These are phyloP conservation scores for Marchantia polymorpha DNA, from an alignment of 225 moss, liverwort and hornwort genomes.

Conservation along the genomic window DNA sequence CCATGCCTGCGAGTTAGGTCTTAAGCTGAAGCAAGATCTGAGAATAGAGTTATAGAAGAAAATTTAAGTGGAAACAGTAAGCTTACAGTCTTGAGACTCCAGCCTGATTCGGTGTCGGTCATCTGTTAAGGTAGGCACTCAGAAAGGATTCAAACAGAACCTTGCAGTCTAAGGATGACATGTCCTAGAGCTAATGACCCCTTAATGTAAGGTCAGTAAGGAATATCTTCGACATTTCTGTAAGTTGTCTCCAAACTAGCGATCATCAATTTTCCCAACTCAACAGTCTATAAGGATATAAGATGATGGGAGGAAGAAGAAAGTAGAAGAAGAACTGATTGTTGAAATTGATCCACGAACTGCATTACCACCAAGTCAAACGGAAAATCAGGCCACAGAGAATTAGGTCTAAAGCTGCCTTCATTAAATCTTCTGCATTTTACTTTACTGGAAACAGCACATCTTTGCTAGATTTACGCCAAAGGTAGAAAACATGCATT, in stretches of 20 bases:
- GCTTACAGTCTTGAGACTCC: slow-evolving; percentile 84
- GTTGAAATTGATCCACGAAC: slow-evolving; percentile 85
- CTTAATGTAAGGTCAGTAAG: not conserved
- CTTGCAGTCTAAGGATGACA: not conserved
- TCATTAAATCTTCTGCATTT: not conserved
- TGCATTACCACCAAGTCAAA: slow-evolving; percentile 23
- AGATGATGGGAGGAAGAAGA: slow-evolving; percentile 86
- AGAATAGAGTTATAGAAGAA: not conserved
- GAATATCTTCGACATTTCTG: not conserved
- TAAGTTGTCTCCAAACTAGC: not conserved
- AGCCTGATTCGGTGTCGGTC: slow-evolving; percentile 74
- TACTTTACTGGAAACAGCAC: not conserved
- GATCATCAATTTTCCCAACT: not conserved
- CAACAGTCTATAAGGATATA: slow-evolving; percentile 60
- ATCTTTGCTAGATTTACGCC: not conserved
- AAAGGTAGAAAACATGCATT: not conserved
- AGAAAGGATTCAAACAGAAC: not conserved
- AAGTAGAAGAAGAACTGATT: slow-evolving; percentile 86
- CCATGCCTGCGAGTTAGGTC: not conserved
- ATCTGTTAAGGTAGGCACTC: slow-evolving; percentile 31
- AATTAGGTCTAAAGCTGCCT: not conserved
- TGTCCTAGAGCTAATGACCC: not conserved
- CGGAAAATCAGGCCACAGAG: not conserved
- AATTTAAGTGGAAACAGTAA: not conserved
- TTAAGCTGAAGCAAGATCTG: too few species aligned